Conservation (phyloP, 192 early-diverging fungal species). For the Glomus cerebriforme region DNA sequence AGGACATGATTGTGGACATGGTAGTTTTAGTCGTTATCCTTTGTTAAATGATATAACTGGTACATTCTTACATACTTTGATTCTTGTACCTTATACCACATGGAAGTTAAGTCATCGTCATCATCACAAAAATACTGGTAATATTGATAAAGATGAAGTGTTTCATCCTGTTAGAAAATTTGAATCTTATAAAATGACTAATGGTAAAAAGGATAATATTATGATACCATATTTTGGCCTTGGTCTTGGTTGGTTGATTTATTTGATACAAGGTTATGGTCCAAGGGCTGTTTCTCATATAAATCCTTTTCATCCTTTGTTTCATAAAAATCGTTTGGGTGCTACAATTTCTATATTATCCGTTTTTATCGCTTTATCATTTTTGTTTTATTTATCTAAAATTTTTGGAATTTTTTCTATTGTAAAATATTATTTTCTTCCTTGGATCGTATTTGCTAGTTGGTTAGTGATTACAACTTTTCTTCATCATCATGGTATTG, state of each 20-base stretch:
- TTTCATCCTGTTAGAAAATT: slow-evolving; percentile 4
- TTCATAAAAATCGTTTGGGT: not conserved
- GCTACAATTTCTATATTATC: not conserved
- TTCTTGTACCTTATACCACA: slow-evolving; percentile 11
- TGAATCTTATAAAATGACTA: not conserved
- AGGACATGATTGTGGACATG: slow-evolving; percentile 25
- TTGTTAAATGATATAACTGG: slow-evolving; percentile 12
- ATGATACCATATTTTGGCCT: slow-evolving; percentile 1
- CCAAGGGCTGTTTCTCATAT: slow-evolving; percentile 10
- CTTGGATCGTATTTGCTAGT: not conserved
- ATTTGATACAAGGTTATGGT: slow-evolving; percentile 1
- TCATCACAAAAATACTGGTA: slow-evolving; percentile 21
- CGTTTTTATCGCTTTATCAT: not conserved
- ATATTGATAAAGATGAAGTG: slow-evolving; percentile 26
- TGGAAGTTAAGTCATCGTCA: slow-evolving; percentile 27
- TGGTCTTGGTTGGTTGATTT: slow-evolving; percentile 1
- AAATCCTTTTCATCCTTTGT: slow-evolving; percentile 11
- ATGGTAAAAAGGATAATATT: too few relatives aligned
- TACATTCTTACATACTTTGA: slow-evolving; percentile 7
- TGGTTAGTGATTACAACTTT: slow-evolving; percentile 23
- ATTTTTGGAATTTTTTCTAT: not conserved
- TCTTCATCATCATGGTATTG: slow-evolving; percentile 16
- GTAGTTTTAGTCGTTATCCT: slow-evolving; percentile 8
- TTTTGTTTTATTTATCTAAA: not conserved
- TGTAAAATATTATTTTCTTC: slow-evolving; percentile 17